Evolutionary conservation across 352 stramenopile genomes (phyloP), one percentile per base, ranked within the genome.

Genomic region (Blastocystis hominis): DNA sequence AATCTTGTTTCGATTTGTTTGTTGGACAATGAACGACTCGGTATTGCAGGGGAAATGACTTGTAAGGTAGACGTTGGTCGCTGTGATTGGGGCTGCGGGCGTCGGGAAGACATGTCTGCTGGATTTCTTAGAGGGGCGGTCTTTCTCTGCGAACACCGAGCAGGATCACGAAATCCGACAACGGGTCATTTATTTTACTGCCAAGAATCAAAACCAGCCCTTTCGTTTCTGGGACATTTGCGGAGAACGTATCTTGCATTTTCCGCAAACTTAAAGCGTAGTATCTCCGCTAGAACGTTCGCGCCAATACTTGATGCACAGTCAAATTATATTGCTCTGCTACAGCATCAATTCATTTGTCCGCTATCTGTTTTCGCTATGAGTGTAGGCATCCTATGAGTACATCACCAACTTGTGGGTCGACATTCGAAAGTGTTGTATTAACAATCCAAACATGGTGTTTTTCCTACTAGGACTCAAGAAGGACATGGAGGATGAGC

Each of bases 51-150:
- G 40, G n/a, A 0, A 0, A 15, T 7, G 20, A 34, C 10, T 13
- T 42, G 66, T 34, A 30, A 24, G 34, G 38, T 69, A 84, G 72
- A 66, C 68, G 7, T 9, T 40, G 20, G 55, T 84, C 20, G 42
- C 20, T 46, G 38, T 84, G 54, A 17, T 84, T 3, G 72, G 72
- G 24, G 72, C 17, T 2, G 20, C 47, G 50, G 24, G 47, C 17
- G 56, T 84, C 5, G 72, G 72, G n/a, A 84, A 84, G 47, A 66
- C 72, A 13, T 66, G 72, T 84, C 72, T 84, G 9, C 59, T 84
- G 7, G 36, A 64, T 15, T 84, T 38, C 30, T 53, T 84, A 10
- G 44, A 56, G 38, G 50, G 53, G 17, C 38, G 10, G 9, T 34
- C 53, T 13, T 66, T 30, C 38, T 36, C 20, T 30, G 34, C 55